Evolutionary conservation across 2,329 filamentous ascomycete genomes (phyloP).

Genomic region (Periconia macrospinosa): DNA sequence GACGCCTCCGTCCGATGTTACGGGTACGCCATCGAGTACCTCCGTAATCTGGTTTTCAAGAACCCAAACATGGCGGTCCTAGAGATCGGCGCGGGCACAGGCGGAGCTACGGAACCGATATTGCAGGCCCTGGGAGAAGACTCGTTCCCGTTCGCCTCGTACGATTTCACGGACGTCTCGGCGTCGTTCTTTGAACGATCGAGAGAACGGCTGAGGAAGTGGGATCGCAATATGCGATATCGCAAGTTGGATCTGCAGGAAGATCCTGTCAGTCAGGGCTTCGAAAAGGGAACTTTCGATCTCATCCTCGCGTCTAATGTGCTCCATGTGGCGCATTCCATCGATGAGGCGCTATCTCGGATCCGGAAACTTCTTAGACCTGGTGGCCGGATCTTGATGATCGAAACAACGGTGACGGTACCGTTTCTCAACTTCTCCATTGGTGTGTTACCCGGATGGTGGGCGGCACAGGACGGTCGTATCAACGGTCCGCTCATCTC

Average conservation of each 20-base stretch:
- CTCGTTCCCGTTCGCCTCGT: neutral
- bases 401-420: slow-evolving; percentile 8
- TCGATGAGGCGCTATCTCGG: slow-evolving; percentile 9
- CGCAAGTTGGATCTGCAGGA: slow-evolving; percentile 5
- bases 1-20: neutral
- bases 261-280: slow-evolving; percentile 12
- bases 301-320: slow-evolving; percentile 38
- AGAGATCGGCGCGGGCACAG: slow-evolving; percentile 7
- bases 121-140: neutral
- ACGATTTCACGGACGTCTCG: slow-evolving; percentile 17
- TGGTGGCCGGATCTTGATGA: slow-evolving; percentile 15
- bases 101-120: slow-evolving; percentile 13
- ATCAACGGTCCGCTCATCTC: no score
- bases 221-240: slow-evolving; percentile 1
- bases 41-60: neutral
- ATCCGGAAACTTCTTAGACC: slow-evolving; percentile 14
- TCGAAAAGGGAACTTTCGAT: slow-evolving; percentile 10
- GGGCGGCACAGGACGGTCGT: slow-evolving; percentile 1
- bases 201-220: slow-evolving; percentile 1
- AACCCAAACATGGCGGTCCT: slow-evolving; percentile 1
- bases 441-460: slow-evolving; percentile 18
- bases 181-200: slow-evolving; percentile 10
- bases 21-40: slow-evolving; percentile 23
- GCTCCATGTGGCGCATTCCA: slow-evolving; percentile 12
- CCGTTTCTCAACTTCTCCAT: neutral